phyloP scores from a whole-genome alignment of 768 basidiomycete genomes.

The Pholiota microspora region DNA sequence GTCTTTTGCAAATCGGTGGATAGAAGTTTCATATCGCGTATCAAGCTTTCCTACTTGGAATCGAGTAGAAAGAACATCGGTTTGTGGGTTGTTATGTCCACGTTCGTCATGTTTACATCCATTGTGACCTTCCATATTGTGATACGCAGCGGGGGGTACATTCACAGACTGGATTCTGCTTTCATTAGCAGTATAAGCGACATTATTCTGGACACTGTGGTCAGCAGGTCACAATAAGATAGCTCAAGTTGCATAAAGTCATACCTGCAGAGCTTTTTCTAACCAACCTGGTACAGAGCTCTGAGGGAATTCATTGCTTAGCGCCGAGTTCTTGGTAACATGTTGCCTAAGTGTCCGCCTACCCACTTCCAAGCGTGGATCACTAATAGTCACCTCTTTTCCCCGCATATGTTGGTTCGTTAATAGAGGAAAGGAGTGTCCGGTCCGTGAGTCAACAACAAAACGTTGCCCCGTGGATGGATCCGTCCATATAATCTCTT shows the following conservation, averaged over 20 bases:
- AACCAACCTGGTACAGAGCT: constrained; percentile 61
- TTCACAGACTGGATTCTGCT: constrained; percentile 41
- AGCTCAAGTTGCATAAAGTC: constrained; percentile 11
- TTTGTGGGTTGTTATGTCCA: constrained; percentile 12
- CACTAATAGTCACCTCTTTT: background rate
- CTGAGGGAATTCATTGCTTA: constrained; percentile 7
- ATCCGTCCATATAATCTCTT: constrained; percentile 59
- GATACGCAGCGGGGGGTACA: constrained; percentile 16
- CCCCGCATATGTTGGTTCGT: constrained; percentile 7
- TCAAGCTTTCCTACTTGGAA: constrained; percentile 12
- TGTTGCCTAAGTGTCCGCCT: constrained; percentile 26
- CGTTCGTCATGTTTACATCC: constrained; percentile 9
- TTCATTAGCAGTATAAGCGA: constrained; percentile 49
- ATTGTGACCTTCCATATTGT: constrained; percentile 6
- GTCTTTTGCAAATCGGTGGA: constrained; percentile 27
- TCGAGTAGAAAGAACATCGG: constrained; percentile 7
- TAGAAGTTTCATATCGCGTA: constrained; percentile 14
- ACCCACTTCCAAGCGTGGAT: constrained; percentile 10
- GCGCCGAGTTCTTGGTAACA: constrained; percentile 20
- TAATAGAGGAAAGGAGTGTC: constrained; percentile 53
- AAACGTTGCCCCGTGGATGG: constrained; percentile 57
- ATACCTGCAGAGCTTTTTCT: constrained; percentile 54
- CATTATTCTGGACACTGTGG: constrained; percentile 44
- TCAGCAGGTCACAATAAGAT: constrained; percentile 9
- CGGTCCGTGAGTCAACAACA: constrained; percentile 64